Evolutionary conservation across 2,329 filamentous ascomycete species (phyloP).

Genomic region (Fusarium phyllophilum): DNA sequence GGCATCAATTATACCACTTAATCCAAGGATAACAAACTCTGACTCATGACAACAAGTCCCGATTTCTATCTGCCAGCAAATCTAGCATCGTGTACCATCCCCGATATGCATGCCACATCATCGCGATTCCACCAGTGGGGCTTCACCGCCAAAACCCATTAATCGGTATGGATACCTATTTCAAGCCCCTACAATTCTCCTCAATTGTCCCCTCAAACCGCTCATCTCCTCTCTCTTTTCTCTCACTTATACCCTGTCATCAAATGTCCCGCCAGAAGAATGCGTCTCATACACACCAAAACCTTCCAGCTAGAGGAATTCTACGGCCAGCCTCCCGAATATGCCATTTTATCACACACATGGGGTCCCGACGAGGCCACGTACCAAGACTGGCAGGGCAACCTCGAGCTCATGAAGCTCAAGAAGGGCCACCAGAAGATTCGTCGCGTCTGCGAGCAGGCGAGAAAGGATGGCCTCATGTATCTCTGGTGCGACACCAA

Average conservation of each 20-base stretch:
- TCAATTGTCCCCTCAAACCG: background rate
- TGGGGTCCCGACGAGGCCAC: conserved; percentile 45
- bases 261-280: background rate
- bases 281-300: conserved; percentile 43
- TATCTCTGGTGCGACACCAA: conserved; percentile 30
- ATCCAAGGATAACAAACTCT: background rate
- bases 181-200: background rate
- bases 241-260: background rate
- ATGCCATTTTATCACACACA: conserved; percentile 49
- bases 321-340: conserved; percentile 41
- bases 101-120: conserved; percentile 29
- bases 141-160: conserved; percentile 27
- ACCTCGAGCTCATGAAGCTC: conserved; percentile 24
- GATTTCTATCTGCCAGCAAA: conserved; percentile 5
- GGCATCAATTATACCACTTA: conserved; percentile 20
- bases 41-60: conserved; percentile 18
- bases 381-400: conserved; percentile 33
- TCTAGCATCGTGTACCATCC: conserved; percentile 13
- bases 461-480: conserved; percentile 20
- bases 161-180: conserved; percentile 4
- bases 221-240: background rate
- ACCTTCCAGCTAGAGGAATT: conserved; percentile 37
- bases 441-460: conserved; percentile 19
- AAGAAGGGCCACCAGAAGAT: conserved; percentile 26
- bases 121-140: conserved; percentile 24